Evolutionary conservation across 2,329 filamentous ascomycete species (phyloP), one percentile per base, ranked within the genome.

Genomic region (Apiospora aurea): DNA sequence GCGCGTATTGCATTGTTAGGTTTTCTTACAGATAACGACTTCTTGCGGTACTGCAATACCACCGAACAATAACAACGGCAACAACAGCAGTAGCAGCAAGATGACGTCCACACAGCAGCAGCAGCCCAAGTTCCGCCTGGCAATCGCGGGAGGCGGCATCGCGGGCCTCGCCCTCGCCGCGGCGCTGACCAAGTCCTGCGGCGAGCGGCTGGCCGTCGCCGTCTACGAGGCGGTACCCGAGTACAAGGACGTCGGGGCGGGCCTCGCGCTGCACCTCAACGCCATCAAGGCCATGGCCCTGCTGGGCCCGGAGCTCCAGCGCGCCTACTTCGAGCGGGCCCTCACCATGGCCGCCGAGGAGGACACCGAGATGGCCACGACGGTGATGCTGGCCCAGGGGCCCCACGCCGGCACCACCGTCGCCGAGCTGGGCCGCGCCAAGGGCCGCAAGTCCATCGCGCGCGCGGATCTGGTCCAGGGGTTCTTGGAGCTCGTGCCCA

Each of bases 211-310:
- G 29, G 75, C 79, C n/a, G 76, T 81, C 6, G 76, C 79, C 46
- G 79, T 84, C 24, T 84, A 82, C 74, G 83, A 85, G 69, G 74
- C 79, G 1, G 80, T 75, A 26, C 72, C 69, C 66, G 74, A 71
- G 74, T 82, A 79, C 75, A 75, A 71, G 75, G 78, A 84, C 69
- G 75, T 83, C 46, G 83, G 83, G 14, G 81, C 82, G 4, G 82
- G 81, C 6, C 76, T 84, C 16, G 82, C 81, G 2, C 75, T 85
- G n/a, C 80, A 82, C 64, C 73, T 74, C 8, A 85, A 84, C 73
- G 82, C 78, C 13, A 79, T 81, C 72, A 76, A 76, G 46, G 80
- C 82, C 16, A 79, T 83, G 77, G 53, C 73, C 0, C 77, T 83
- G 3, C 78, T 84, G 49, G 80, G 80, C 0, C 79, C 79, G 24